Conservation (phyloP, 139 green algal genomes). For the Microglena sp. region DNA sequence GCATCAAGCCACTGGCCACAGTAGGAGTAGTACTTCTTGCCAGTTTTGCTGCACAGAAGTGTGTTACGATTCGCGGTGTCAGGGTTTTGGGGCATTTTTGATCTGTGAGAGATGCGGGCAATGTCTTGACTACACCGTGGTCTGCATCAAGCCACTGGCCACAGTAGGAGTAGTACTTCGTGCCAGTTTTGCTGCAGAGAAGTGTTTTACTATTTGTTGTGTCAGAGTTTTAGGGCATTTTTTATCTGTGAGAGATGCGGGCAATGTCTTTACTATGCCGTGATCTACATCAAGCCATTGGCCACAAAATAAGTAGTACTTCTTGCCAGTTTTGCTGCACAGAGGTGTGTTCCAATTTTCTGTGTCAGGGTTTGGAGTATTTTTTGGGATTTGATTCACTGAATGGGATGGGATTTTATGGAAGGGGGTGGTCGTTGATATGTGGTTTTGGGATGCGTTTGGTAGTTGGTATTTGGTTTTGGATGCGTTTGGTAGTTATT, state of each 20-base stretch:
- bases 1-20: slow-evolving; percentile 38
- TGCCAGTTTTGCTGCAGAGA: background rate
- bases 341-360: no score
- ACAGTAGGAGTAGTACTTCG: slow-evolving; percentile 35
- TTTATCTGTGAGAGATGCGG: slow-evolving; percentile 21
- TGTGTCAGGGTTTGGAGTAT: no score
- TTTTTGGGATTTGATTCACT: no score
- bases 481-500: no score
- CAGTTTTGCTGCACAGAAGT: background rate
- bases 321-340: background rate
- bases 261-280: slow-evolving; percentile 36
- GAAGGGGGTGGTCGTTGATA: no score
- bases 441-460: no score
- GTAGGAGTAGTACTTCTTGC: slow-evolving; percentile 31
- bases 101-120: slow-evolving; percentile 23
- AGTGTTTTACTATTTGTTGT: no score
- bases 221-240: no score
- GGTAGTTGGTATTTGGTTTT: no score
- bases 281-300: slow-evolving; percentile 34
- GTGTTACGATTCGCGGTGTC: no score
- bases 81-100: no score
- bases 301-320: slow-evolving; percentile 31
- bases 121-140: slow-evolving; percentile 33
- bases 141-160: slow-evolving; percentile 35
- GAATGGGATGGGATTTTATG: no score